These are phyloP conservation scores for Stemphylium vesicarium DNA, from an alignment of 2,329 filamentous ascomycete genomes.

Conservation along the genomic window DNA sequence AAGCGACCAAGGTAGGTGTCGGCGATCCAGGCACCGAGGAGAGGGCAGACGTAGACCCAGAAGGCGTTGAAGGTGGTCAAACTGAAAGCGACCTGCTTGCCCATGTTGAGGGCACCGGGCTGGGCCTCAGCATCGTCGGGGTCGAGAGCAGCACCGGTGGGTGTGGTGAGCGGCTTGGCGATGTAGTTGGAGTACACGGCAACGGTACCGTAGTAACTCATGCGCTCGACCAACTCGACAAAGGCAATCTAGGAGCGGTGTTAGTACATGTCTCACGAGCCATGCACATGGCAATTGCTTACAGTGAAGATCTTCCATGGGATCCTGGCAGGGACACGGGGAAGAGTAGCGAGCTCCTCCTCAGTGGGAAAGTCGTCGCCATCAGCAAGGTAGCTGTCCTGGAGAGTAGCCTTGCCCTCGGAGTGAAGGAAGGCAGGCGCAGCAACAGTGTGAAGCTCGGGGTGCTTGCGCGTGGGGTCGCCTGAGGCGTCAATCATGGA, in stretches of 20 bases:
- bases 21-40: constrained; percentile 64
- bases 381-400: constrained; percentile 38
- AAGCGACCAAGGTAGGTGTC: constrained; percentile 68
- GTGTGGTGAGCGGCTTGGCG: constrained; percentile 33
- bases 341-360: constrained; percentile 46
- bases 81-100: constrained; percentile 60
- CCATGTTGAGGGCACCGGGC: constrained; percentile 62
- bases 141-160: constrained; percentile 39
- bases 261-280: constrained; percentile 3
- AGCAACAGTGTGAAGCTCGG: constrained; percentile 27
- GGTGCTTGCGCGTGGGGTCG: constrained; percentile 43
- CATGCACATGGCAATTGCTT: not conserved
- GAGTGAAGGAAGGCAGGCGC: constrained; percentile 39
- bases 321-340: constrained; percentile 42
- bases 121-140: constrained; percentile 38
- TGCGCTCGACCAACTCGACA: constrained; percentile 48
- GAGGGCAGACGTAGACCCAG: constrained; percentile 65
- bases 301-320: constrained; percentile 41
- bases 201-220: constrained; percentile 49
- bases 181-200: constrained; percentile 51
- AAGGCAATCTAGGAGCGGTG: constrained; percentile 39
- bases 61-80: constrained; percentile 62
- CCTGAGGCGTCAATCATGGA: constrained; percentile 42
- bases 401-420: constrained; percentile 49
- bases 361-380: constrained; percentile 40